phyloP scores from a whole-genome alignment of 345 rosid species.

The Crucihimalaya himalaica region DNA sequence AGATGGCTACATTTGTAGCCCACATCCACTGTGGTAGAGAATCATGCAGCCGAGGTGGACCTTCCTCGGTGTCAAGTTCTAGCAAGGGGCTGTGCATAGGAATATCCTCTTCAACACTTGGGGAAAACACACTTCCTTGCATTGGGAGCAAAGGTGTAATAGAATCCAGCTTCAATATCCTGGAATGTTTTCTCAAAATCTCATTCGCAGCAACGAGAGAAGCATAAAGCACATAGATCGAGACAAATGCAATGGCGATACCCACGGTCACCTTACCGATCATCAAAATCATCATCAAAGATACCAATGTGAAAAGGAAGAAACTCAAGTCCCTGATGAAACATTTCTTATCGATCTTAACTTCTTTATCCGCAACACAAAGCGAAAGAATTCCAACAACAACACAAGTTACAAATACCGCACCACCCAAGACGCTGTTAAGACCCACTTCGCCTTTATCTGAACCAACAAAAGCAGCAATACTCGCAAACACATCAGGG shows the following conservation, averaged over 20 bases:
- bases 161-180: constrained; percentile 52
- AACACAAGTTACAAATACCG: constrained; percentile 70
- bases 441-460: constrained; percentile 70
- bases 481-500: constrained; percentile 86
- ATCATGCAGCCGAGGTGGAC: constrained; percentile 58
- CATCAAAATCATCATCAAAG: constrained; percentile 59
- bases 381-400: constrained; percentile 78
- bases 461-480: constrained; percentile 70
- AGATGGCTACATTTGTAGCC: constrained; percentile 76
- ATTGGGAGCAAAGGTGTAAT: constrained; percentile 58
- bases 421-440: constrained; percentile 83
- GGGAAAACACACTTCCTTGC: constrained; percentile 52
- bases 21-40: constrained; percentile 86
- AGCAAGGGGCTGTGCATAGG: constrained; percentile 58
- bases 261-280: constrained; percentile 54
- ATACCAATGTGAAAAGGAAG: constrained; percentile 57
- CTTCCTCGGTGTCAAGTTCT: constrained; percentile 55
- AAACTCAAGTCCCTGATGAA: constrained; percentile 78
- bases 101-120: constrained; percentile 48
- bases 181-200: constrained; percentile 69
- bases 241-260: constrained; percentile 61
- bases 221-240: constrained; percentile 70
- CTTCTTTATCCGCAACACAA: constrained; percentile 42
- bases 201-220: constrained; percentile 84
- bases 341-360: constrained; percentile 65